Percentiles rank a stretch among this genome's conserved stretches.
phyloP scores from a whole-genome alignment of 2,329 filamentous ascomycete genomes.

The Beauveria sp. region DNA sequence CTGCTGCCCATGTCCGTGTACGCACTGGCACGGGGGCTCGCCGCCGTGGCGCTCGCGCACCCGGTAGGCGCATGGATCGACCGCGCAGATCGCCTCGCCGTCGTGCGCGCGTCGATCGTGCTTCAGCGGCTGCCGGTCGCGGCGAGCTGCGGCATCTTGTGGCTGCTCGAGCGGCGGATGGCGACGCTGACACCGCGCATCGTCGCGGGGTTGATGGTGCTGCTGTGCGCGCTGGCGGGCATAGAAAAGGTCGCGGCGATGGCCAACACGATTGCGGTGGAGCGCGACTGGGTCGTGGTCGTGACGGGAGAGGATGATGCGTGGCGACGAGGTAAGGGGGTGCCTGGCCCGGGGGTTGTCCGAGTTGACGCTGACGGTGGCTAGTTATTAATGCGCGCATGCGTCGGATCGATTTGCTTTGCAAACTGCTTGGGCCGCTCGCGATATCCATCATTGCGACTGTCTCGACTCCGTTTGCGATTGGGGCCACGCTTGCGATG shows the following conservation, averaged over 20 bases:
- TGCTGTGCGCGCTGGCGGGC: conserved; percentile 27
- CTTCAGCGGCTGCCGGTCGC: conserved; percentile 33
- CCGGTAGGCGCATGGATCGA: conserved; percentile 55
- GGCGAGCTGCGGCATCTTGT: conserved; percentile 39
- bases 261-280: conserved; percentile 4
- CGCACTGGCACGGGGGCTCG: conserved; percentile 50
- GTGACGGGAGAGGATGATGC: not conserved
- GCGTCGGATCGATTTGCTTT: conserved; percentile 53
- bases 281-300: conserved; percentile 4
- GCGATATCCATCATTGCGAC: conserved; percentile 45
- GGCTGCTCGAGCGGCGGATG: conserved; percentile 21
- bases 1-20: conserved; percentile 63
- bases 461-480: conserved; percentile 39
- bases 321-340: not conserved
- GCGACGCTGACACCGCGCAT: not conserved
- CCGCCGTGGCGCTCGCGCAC: conserved; percentile 52
- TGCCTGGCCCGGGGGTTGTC: conserved; percentile 17
- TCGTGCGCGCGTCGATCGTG: conserved; percentile 42
- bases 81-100: conserved; percentile 37
- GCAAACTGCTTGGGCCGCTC: conserved; percentile 50
- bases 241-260: not conserved
- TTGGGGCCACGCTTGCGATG: conserved; percentile 40
- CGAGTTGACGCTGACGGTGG: conserved; percentile 17
- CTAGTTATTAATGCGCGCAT: conserved; percentile 47
- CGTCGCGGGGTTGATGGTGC: conserved; percentile 11